Conservation (phyloP, 768 basidiomycete species). For the Dioszegia hungarica region DNA sequence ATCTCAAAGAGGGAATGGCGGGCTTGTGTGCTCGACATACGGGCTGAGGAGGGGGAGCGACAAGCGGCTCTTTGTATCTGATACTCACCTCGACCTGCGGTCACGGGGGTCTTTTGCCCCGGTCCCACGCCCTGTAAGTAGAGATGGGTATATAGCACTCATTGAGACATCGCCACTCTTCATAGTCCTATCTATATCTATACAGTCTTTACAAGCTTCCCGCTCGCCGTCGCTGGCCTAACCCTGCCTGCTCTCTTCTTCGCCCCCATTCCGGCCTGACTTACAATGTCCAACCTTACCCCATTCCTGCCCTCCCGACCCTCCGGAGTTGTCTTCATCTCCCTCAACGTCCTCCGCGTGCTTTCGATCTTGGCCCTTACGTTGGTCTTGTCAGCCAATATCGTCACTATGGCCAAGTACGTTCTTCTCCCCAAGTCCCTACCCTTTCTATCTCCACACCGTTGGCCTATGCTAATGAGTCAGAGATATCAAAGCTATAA, state of each 20-base stretch:
- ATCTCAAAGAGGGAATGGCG: too few species aligned
- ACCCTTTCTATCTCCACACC: not conserved
- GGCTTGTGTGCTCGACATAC: too few species aligned
- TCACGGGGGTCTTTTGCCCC: not conserved
- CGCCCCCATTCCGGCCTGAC: not conserved
- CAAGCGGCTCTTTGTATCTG: constrained; percentile 2
- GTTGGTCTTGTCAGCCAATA: constrained; percentile 63
- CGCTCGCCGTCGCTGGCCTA: not conserved
- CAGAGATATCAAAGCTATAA: constrained; percentile 46
- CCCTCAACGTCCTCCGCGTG: constrained; percentile 70
- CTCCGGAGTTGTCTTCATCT: constrained; percentile 47
- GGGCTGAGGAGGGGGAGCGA: too few species aligned
- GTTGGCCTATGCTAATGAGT: not conserved
- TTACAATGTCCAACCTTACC: constrained; percentile 9
- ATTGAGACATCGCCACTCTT: not conserved
- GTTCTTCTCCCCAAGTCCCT: constrained; percentile 4
- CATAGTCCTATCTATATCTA: too few species aligned
- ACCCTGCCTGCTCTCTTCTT: not conserved
- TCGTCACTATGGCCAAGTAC: constrained; percentile 54
- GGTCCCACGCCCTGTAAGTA: not conserved
- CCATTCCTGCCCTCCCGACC: constrained; percentile 35
- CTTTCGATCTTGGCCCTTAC: constrained; percentile 73
- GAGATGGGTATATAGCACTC: not conserved
- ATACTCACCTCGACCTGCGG: not conserved
- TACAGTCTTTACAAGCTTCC: too few species aligned